phyloP scores from a whole-genome alignment of 345 rosid species.

The Mercurialis annua region DNA sequence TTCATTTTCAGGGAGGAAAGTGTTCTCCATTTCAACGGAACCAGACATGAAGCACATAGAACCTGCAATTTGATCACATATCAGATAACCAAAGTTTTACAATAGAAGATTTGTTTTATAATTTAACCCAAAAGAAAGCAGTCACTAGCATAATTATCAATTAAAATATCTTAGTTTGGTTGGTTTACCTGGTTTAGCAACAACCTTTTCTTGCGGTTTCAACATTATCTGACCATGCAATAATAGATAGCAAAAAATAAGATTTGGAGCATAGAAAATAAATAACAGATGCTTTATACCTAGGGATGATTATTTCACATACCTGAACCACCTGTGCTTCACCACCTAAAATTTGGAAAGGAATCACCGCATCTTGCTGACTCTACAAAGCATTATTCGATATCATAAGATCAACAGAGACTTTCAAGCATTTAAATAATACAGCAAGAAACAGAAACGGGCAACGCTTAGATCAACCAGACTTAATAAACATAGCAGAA shows the following conservation, averaged over 20 bases:
- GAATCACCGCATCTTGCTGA: slow-evolving; percentile 74
- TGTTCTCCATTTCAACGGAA: slow-evolving; percentile 82
- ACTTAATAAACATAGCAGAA: slow-evolving; percentile 4
- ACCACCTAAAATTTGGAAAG: slow-evolving; percentile 97
- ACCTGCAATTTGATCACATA: slow-evolving; percentile 39
- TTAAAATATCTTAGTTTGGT: not conserved
- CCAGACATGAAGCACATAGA: slow-evolving; percentile 98
- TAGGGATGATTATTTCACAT: slow-evolving; percentile 1
- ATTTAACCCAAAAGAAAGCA: not conserved
- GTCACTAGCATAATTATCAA: not conserved
- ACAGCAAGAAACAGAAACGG: not conserved
- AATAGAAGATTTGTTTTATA: not conserved
- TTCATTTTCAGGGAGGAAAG: slow-evolving; percentile 82
- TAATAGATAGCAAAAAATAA: slow-evolving; percentile 12
- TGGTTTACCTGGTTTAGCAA: slow-evolving; percentile 79
- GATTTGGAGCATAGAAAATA: not conserved
- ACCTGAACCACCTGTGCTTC: slow-evolving; percentile 99
- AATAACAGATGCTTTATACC: not conserved
- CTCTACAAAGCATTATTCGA: slow-evolving; percentile 45
- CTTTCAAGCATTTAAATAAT: slow-evolving; percentile 6
- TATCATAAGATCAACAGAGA: not conserved
- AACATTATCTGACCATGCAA: slow-evolving; percentile 70
- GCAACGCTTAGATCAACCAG: slow-evolving; percentile 7
- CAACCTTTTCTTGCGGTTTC: slow-evolving; percentile 80
- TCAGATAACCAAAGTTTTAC: slow-evolving; percentile 8